Percentiles rank a stretch among this genome's conserved stretches.
Conservation (phyloP, 345 rosid genomes). For the Chamaenerion angustifolium region DNA sequence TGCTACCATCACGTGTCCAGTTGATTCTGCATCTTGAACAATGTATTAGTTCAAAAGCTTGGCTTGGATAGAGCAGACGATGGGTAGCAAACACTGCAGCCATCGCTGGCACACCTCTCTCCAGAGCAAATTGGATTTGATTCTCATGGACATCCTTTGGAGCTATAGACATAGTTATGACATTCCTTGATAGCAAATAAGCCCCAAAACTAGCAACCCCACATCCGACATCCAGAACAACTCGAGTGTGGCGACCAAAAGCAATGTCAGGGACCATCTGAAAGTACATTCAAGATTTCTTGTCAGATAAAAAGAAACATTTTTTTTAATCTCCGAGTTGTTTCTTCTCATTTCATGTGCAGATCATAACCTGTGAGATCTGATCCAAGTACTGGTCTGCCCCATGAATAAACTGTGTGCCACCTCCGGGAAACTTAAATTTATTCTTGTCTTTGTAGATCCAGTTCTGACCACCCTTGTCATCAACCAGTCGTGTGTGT, state of each 20-base stretch:
- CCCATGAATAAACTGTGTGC: constrained; percentile 95
- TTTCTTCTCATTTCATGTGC: not conserved
- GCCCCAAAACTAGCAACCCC: constrained; percentile 99
- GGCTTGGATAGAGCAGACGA: constrained; percentile 73
- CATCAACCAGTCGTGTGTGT: constrained; percentile 73
- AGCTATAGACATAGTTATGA: constrained; percentile 76
- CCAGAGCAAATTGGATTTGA: constrained; percentile 98
- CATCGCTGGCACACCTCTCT: constrained; percentile 99
- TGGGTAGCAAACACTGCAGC: constrained; percentile 82
- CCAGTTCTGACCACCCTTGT: constrained; percentile 98
- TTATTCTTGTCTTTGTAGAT: constrained; percentile 55
- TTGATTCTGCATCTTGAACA: constrained; percentile 98
- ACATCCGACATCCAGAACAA: constrained; percentile 83
- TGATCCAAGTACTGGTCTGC: constrained; percentile 86
- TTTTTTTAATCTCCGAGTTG: too few relatives aligned
- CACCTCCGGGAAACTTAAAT: constrained; percentile 95
- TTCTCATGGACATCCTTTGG: constrained; percentile 98
- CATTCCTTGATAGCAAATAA: constrained; percentile 64
- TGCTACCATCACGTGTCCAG: constrained; percentile 96
- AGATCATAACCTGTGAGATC: constrained; percentile 46
- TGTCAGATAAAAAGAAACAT: not conserved
- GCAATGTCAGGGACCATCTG: constrained; percentile 78
- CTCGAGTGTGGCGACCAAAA: constrained; percentile 64
- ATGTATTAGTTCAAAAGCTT: constrained; percentile 92
- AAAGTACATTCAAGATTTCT: constrained; percentile 8